phyloP scores from a whole-genome alignment of 177 flowering plant genomes.

The Telopea speciosissima region DNA sequence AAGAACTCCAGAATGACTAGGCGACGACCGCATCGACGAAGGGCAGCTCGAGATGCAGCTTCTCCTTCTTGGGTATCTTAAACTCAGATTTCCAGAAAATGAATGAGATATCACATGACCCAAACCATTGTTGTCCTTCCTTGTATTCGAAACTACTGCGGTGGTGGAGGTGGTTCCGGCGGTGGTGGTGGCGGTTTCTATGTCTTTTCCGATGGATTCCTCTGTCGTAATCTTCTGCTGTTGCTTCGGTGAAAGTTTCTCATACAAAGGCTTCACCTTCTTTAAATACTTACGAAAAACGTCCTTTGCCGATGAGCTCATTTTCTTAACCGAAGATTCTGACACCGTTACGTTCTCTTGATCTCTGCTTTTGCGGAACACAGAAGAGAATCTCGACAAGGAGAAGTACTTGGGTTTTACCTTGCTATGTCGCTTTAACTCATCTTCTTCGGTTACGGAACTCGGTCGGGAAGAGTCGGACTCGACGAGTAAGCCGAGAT shows the following conservation, averaged over 20 bases:
- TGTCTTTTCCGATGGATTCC: constrained; percentile 10
- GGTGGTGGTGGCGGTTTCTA: background rate
- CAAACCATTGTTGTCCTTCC: constrained; percentile 18
- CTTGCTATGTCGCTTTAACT: constrained; percentile 26
- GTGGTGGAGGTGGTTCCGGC: too few relatives aligned
- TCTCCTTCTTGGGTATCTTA: constrained; percentile 53
- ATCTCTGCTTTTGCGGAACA: constrained; percentile 35
- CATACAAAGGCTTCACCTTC: constrained; percentile 85
- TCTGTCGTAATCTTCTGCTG: constrained; percentile 12
- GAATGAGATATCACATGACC: constrained; percentile 31
- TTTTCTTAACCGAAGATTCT: constrained; percentile 28
- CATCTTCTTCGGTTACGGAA: constrained; percentile 71
- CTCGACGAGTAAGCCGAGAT: constrained; percentile 29
- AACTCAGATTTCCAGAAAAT: constrained; percentile 76
- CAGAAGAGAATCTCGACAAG: constrained; percentile 61
- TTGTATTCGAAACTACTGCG: constrained; percentile 2
- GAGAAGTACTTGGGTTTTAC: constrained; percentile 60
- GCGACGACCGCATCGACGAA: constrained; percentile 89
- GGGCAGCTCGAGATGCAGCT: constrained; percentile 73
- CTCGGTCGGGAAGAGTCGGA: constrained; percentile 82
- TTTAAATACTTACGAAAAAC: constrained; percentile 72
- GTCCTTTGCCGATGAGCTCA: constrained; percentile 58
- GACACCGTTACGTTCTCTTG: background rate
- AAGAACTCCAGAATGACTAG: constrained; percentile 76
- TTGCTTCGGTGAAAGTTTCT: constrained; percentile 55